These are phyloP conservation scores for Chlorella ohadii DNA, from an alignment of 139 green algal species.

Conservation along the genomic window DNA sequence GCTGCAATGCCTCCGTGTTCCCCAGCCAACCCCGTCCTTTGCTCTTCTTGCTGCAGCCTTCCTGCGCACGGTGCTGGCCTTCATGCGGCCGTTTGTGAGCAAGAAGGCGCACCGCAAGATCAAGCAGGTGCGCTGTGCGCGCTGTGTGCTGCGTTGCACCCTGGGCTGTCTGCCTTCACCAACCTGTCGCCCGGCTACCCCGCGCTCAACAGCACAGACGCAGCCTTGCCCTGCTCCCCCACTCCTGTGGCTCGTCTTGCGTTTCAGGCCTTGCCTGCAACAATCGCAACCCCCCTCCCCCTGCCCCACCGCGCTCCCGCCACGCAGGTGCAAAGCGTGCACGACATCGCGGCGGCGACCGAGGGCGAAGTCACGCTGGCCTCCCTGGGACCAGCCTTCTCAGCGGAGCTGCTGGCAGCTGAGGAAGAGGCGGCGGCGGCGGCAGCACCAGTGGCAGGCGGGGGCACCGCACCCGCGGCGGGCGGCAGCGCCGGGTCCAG, in stretches of 20 bases:
- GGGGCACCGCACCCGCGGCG: neutral
- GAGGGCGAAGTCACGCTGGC: conserved; percentile 67
- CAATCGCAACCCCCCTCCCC: neutral
- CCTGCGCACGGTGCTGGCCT: conserved; percentile 61
- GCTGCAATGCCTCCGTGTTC: too few relatives aligned
- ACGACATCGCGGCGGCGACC: conserved; percentile 61
- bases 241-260: too few relatives aligned
- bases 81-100: conserved; percentile 74
- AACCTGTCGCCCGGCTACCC: too few relatives aligned
- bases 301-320: too few relatives aligned
- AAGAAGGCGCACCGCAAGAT: conserved; percentile 76
- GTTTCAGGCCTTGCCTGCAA: too few relatives aligned
- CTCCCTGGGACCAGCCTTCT: conserved; percentile 68
- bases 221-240: too few relatives aligned
- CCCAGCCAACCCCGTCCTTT: too few relatives aligned
- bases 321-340: conserved; percentile 66
- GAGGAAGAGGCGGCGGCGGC: neutral
- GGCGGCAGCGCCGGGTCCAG: neutral
- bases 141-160: too few relatives aligned
- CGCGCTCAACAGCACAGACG: too few relatives aligned
- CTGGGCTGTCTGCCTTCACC: too few relatives aligned
- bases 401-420: neutral
- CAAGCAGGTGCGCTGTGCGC: conserved; percentile 52
- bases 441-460: neutral
- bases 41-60: conserved; percentile 14